phyloP scores from a whole-genome alignment of 129 eudicot species.

The Scalesia atractyloides region DNA sequence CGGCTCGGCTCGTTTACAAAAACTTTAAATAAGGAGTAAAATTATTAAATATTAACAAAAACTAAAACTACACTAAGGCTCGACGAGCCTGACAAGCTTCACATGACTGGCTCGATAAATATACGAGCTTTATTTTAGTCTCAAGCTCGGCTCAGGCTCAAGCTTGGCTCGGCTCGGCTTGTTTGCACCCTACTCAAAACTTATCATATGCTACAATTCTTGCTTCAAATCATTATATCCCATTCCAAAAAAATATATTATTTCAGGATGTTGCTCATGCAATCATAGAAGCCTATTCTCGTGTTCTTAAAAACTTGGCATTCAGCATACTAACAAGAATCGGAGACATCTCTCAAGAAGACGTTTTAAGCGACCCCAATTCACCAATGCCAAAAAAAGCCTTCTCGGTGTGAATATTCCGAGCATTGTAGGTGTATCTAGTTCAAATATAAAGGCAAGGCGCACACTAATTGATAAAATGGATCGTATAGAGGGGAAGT shows the following conservation, averaged over 20 bases:
- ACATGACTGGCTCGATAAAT: too few species aligned
- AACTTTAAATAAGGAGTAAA: too few species aligned
- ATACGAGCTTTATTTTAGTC: too few species aligned
- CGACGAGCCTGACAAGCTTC: too few species aligned
- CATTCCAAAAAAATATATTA: background rate
- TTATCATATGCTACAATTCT: slow-evolving; percentile 4
- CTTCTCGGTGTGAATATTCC: slow-evolving; percentile 49
- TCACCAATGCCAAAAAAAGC: slow-evolving; percentile 63
- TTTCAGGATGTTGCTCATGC: slow-evolving; percentile 89
- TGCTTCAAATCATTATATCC: background rate
- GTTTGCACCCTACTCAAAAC: too few species aligned
- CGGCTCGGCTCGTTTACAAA: too few species aligned
- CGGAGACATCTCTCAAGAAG: slow-evolving; percentile 89
- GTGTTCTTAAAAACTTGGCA: slow-evolving; percentile 73
- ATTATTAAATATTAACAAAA: too few species aligned
- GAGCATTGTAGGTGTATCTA: slow-evolving; percentile 34
- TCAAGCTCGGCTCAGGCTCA: too few species aligned
- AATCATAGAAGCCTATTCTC: slow-evolving; percentile 93
- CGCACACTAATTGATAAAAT: background rate
- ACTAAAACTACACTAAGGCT: too few species aligned
- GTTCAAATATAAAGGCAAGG: slow-evolving; percentile 34
- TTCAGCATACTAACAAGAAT: slow-evolving; percentile 79
- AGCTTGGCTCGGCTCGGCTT: too few species aligned
- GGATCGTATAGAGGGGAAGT: slow-evolving; percentile 41
- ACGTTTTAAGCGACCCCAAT: slow-evolving; percentile 60